phyloP scores from a whole-genome alignment of 106 monocot genomes.

The Dactylorhiza incarnata region DNA sequence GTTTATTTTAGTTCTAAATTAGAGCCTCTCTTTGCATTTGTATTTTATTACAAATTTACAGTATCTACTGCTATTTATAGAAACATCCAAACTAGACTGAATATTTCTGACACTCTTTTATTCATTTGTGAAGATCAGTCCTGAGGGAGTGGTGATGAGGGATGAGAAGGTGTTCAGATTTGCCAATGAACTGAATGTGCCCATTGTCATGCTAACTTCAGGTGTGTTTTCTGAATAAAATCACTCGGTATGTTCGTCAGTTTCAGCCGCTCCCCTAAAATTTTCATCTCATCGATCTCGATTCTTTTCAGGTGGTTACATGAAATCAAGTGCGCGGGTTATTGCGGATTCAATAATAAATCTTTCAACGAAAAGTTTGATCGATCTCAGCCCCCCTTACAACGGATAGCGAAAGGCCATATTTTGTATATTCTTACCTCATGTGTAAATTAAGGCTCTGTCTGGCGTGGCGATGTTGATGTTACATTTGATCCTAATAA shows the following conservation, averaged over 20 bases:
- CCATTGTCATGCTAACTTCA: constrained; percentile 92
- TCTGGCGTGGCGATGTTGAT: too few species aligned
- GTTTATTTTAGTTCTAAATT: too few species aligned
- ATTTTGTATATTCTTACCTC: too few species aligned
- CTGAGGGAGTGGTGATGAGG: constrained; percentile 64
- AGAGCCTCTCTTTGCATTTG: too few species aligned
- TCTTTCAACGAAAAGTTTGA: constrained; percentile 61
- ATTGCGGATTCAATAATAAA: constrained; percentile 87
- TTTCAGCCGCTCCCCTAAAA: neutral
- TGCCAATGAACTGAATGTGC: constrained; percentile 63
- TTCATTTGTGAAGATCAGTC: constrained; percentile 44
- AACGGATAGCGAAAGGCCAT: neutral
- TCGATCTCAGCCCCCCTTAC: constrained; percentile 18
- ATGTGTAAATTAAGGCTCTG: too few species aligned
- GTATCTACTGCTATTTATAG: neutral
- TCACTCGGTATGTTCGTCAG: neutral
- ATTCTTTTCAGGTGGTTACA: constrained; percentile 69
- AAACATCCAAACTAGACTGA: neutral
- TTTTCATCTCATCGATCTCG: neutral
- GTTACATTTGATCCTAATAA: too few species aligned
- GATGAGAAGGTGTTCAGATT: constrained; percentile 93
- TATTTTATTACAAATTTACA: neutral
- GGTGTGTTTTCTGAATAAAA: constrained; percentile 20
- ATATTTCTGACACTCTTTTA: neutral
- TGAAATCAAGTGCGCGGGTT: constrained; percentile 85